Evolutionary conservation across 73 alveolate species (phyloP).

Genomic region (Paramecium sonneborni): DNA sequence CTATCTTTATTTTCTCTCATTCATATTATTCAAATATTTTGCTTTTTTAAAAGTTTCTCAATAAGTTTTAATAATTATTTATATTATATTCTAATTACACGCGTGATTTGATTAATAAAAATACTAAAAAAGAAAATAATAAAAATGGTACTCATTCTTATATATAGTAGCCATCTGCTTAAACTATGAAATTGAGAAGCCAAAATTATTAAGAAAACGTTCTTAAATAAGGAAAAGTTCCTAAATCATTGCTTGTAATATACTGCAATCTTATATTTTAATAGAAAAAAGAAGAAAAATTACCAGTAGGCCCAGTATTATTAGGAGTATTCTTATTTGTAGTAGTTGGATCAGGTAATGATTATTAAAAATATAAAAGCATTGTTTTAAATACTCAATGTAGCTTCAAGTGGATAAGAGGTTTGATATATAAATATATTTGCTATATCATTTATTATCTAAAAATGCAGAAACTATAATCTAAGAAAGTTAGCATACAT

Average conservation of each 20-base stretch:
- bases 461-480: background rate
- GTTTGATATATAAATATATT: background rate
- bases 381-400: slow-evolving; percentile 73
- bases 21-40: no score
- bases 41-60: no score
- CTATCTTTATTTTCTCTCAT: no score
- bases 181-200: slow-evolving; percentile 78
- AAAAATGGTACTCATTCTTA: background rate
- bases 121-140: background rate
- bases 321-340: slow-evolving; percentile 85
- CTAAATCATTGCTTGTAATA: slow-evolving; percentile 83
- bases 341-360: slow-evolving; percentile 76
- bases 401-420: slow-evolving; percentile 59
- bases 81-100: background rate
- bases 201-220: slow-evolving; percentile 82
- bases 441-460: background rate
- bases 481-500: background rate
- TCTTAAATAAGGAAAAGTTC: slow-evolving; percentile 85
- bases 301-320: slow-evolving; percentile 85
- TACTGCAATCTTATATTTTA: background rate
- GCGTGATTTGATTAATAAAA: slow-evolving; percentile 47
- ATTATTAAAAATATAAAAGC: slow-evolving; percentile 46
- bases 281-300: slow-evolving; percentile 82
- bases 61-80: no score
- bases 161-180: slow-evolving; percentile 46